phyloP scores from a whole-genome alignment of 2,329 filamentous ascomycete species.

The Grosmannia clavigera region DNA sequence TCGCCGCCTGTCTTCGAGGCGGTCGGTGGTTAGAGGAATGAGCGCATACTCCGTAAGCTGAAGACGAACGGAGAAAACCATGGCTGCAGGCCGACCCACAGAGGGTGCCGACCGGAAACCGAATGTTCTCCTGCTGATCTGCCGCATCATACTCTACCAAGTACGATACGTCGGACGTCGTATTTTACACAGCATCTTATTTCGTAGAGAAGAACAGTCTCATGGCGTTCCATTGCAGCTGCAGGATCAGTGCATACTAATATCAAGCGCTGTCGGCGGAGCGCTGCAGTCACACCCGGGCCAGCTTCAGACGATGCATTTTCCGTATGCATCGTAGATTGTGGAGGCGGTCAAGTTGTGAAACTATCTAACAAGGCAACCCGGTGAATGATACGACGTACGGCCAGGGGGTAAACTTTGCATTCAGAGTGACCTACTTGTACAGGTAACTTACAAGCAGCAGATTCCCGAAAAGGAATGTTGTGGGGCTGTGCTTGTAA shows the following conservation, averaged over 20 bases:
- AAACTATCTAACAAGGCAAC: not conserved
- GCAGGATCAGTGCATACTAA: not conserved
- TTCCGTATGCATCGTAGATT: not conserved
- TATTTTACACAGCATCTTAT: too few species aligned
- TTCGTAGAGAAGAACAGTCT: not conserved
- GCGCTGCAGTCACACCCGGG: not conserved
- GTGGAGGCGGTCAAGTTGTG: not conserved
- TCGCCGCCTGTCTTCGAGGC: not conserved
- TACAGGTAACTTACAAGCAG: not conserved
- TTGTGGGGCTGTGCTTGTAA: too few species aligned
- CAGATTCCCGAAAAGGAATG: not conserved
- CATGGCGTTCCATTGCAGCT: not conserved
- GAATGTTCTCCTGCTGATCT: not conserved
- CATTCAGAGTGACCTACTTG: not conserved
- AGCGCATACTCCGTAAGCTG: too few species aligned
- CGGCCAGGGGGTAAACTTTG: too few species aligned
- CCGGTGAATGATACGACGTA: not conserved
- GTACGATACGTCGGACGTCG: too few species aligned
- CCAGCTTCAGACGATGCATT: not conserved
- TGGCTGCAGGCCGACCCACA: too few species aligned
- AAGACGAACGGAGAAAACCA: not conserved
- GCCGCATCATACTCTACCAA: not conserved
- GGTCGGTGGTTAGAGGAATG: not conserved
- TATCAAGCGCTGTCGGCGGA: too few species aligned
- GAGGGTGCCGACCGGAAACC: not conserved